Evolutionary conservation across 805 yeast species (phyloP), one percentile per base, ranked within the genome.

Genomic region (Saccharomycopsis sp.): DNA sequence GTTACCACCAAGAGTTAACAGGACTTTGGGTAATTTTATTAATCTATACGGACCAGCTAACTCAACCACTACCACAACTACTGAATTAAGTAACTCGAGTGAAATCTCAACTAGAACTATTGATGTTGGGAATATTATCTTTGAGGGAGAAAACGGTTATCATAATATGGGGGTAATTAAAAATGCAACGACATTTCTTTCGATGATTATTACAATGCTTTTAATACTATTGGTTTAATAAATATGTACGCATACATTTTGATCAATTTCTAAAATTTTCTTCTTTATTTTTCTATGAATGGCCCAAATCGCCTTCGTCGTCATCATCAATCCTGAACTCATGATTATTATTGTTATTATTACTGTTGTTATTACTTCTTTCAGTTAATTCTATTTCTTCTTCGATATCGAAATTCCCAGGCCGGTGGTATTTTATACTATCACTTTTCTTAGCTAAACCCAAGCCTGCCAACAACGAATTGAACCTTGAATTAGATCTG

Each of bases 301-400:
- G 11, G 17, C 41, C 41, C 24, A 23, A 38, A 39, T 39, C 35
- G 23, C 14, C 34, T 6, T 39, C 42, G 23, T 39, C 42, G 9
- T 39, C 34, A 21, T 29, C 33, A 9, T 27, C 42, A 13, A 7
- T 20, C 20, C 17, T 20, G 7, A 31, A 14, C 35, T 14, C 11
- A 26, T 9, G 17, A 31, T 7, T 20, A 20, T 31, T 9, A 8
- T 9, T 20, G 20, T 14, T 17, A 20, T 17, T 14, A 31, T 20
- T 8, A 9, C 11, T 8, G 11, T 32, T 4, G 7, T 35, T 14
- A 14, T 44, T 44, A n/a, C 31, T 7, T 11, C 28, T 4, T 13
- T 37, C 42, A 5, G 31, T 41, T 42, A 45, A 27, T 34, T 45
- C 49, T 9, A 45, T 45, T 31, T 45, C 49, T 32, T 45, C 49